These are phyloP conservation scores for Elsinoe necatrix DNA, from an alignment of 2,329 filamentous ascomycete species.

Conservation along the genomic window DNA sequence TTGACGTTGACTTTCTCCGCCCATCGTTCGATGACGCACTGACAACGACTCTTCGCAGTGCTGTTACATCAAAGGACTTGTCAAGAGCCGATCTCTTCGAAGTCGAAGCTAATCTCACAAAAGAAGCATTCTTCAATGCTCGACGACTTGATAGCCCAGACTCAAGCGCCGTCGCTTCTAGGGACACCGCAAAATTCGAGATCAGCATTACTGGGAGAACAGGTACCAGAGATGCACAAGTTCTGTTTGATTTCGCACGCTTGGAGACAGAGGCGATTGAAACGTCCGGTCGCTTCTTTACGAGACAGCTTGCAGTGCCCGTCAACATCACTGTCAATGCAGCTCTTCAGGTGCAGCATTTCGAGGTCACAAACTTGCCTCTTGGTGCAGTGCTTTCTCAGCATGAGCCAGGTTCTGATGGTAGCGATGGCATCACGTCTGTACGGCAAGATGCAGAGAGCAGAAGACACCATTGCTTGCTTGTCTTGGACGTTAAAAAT, in stretches of 20 bases:
- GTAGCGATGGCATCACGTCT: conserved; percentile 16
- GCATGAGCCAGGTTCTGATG: neutral
- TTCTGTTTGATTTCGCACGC: conserved; percentile 42
- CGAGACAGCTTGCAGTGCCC: conserved; percentile 70
- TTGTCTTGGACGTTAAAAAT: conserved; percentile 79
- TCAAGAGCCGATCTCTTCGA: conserved; percentile 75
- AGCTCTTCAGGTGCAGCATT: conserved; percentile 70
- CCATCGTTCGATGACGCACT: conserved; percentile 89
- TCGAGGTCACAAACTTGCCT: conserved; percentile 69
- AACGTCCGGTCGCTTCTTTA: conserved; percentile 67
- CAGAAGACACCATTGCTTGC: conserved; percentile 60
- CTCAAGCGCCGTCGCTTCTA: conserved; percentile 45
- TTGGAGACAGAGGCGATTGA: conserved; percentile 63
- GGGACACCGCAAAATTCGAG: conserved; percentile 19
- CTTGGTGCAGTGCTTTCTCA: conserved; percentile 52
- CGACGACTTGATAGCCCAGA: conserved; percentile 41
- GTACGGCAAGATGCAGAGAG: conserved; percentile 32
- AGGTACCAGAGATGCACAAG: conserved; percentile 44
- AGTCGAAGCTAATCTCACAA: conserved; percentile 69
- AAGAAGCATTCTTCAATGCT: conserved; percentile 49
- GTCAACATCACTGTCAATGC: conserved; percentile 87
- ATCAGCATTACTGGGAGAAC: conserved; percentile 70
- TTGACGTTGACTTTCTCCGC: conserved; percentile 71
- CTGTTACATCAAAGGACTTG: conserved; percentile 67
- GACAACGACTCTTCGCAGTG: conserved; percentile 64